Base-by-base conservation (phyloP, 306 rosid genomes). In the Malus sieversii region DNA sequence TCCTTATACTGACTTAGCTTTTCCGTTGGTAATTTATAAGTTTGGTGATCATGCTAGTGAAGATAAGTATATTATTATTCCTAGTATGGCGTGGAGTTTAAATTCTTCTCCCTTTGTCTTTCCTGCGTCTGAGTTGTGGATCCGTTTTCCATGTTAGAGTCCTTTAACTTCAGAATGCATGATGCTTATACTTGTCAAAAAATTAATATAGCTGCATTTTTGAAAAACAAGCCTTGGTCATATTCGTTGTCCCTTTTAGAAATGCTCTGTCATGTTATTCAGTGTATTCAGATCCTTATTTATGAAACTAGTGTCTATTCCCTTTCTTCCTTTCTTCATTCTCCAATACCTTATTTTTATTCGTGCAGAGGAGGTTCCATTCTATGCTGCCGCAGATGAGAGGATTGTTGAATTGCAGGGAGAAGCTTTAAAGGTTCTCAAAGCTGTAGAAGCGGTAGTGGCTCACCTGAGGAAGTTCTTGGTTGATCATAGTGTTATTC, bases 391-490 rank as follows among this genome's bases (percentile, higher is more conserved):
- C 65, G 72, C 87, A 22, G 97, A 92, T 57, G 99, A 96, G 91
- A 90, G 99, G 87, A 88, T 92, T 77, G 91, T 96, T 40, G 99
- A 96, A 70, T 75, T 92, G 77, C 99, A 96, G 80, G 99, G 99
- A 72, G 99, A 96, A 86, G 82, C 89, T 71, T 78, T 82, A 22
- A 96, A 90, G 87, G 99, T 96, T 81, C 93, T 89, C 66, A 90
- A 79, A 82, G 99, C 88, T 78, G 74, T 96, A 25, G 99, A 90
- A 88, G 92, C 96, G 38, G 98, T 96, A 38, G 86, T 92, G 44
- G 89, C 88, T 73, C 99, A 96, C 82, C 82, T 96, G 75, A 85
- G 99, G 84, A 96, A 92, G 86, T 96, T 96, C 86, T 81, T 96
- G 86, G 98, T 96, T 44, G 99, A 96, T 85, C 96, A 80, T n/a